Evolutionary conservation across 441 rosid genomes (phyloP).

Genomic region (Croton laevigatus): DNA sequence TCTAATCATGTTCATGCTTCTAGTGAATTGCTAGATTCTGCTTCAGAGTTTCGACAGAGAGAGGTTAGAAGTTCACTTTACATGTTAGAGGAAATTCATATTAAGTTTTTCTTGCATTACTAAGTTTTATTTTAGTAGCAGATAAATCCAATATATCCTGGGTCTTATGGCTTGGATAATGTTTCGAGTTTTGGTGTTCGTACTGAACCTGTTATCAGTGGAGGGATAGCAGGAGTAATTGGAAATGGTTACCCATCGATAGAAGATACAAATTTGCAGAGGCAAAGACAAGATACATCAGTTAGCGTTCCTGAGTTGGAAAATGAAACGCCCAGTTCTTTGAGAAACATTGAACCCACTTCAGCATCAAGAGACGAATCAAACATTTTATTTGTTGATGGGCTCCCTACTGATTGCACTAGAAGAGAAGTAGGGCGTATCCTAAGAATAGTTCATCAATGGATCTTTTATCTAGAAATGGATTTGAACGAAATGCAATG

Average conservation of each 20-base stretch:
- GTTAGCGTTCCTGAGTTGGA: slow-evolving; percentile 27
- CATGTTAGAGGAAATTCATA: not conserved
- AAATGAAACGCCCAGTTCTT: slow-evolving; percentile 33
- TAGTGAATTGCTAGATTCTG: slow-evolving; percentile 19
- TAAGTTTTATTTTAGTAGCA: slow-evolving; percentile 12
- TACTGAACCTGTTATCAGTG: slow-evolving; percentile 29
- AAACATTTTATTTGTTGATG: slow-evolving; percentile 49
- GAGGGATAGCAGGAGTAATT: slow-evolving; percentile 27
- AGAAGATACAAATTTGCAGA: slow-evolving; percentile 27
- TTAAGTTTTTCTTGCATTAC: not conserved
- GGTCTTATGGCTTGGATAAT: slow-evolving; percentile 27
- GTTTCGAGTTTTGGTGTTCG: slow-evolving; percentile 22
- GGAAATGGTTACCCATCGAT: slow-evolving; percentile 29
- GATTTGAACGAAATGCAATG: not conserved
- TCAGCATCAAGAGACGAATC: slow-evolving; percentile 31
- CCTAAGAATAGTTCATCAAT: slow-evolving; percentile 29
- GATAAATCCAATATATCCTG: slow-evolving; percentile 28
- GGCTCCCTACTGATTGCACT: slow-evolving; percentile 60
- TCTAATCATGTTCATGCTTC: slow-evolving; percentile 23
- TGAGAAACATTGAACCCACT: slow-evolving; percentile 29
- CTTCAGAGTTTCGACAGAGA: slow-evolving; percentile 33
- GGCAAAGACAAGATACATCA: slow-evolving; percentile 31
- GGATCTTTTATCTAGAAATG: not conserved
- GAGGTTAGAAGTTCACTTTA: slow-evolving; percentile 33
- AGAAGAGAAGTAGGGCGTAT: slow-evolving; percentile 70